A percentile compares a stretch with the other conserved stretches of the same genome.
Evolutionary conservation across 2,329 filamentous ascomycete genomes (phyloP).

Genomic region (Exophiala phaeomuriformis): DNA sequence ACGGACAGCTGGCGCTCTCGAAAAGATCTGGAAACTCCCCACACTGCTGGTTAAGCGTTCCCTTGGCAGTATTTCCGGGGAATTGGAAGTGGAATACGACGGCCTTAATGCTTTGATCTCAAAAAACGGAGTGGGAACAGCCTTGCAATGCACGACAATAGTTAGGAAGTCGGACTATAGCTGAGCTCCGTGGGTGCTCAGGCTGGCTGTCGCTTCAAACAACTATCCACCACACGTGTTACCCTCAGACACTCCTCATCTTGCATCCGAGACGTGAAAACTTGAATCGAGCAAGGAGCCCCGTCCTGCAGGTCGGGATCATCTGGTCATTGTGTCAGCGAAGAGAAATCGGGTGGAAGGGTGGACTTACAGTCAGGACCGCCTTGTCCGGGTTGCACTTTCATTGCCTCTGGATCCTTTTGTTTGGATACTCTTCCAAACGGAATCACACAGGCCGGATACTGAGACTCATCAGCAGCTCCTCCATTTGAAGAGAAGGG

Average conservation of each 20-base stretch:
- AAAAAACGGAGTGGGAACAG: conserved; percentile 12
- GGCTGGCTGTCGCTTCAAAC: conserved; percentile 18
- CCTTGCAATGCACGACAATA: neutral
- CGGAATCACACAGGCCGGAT: conserved; percentile 21
- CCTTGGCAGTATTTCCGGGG: too few species aligned
- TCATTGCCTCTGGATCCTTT: conserved; percentile 11
- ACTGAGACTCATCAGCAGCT: conserved; percentile 10
- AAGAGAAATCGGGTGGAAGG: neutral
- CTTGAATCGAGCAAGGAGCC: conserved; percentile 29
- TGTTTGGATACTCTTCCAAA: conserved; percentile 19
- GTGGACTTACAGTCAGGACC: conserved; percentile 25
- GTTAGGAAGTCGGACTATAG: neutral
- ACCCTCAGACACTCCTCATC: conserved; percentile 31
- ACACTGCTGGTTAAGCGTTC: neutral
- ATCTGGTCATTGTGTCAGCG: conserved; percentile 13
- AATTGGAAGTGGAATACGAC: conserved; percentile 8
- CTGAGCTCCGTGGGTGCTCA: neutral
- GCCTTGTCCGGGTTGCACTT: conserved; percentile 11
- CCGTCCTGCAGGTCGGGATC: conserved; percentile 28
- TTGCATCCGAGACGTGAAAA: conserved; percentile 29
- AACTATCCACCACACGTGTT: conserved; percentile 28
- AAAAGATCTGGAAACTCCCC: conserved; percentile 18
- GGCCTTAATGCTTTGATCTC: conserved; percentile 17
- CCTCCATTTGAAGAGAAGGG: too few species aligned
- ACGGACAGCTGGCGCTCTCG: conserved; percentile 11